Conservation (phyloP, 305 asterid species). For the Fraxinus sp. region DNA sequence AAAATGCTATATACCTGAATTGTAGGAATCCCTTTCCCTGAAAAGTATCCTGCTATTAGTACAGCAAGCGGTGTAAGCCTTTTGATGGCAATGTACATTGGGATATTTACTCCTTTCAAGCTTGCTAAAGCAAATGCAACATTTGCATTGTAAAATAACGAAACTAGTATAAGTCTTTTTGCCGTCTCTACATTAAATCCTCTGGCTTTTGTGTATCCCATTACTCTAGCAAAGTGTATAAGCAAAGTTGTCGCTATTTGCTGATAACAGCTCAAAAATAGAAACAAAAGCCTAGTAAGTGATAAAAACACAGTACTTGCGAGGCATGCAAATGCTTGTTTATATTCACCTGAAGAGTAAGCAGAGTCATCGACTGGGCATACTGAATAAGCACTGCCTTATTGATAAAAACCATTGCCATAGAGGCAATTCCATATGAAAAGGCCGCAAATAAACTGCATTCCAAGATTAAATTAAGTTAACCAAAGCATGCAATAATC, state of each 20-base stretch:
- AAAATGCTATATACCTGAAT: slow-evolving; percentile 57
- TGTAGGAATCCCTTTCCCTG: slow-evolving; percentile 82
- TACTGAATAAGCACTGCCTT: slow-evolving; percentile 94
- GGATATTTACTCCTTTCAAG: slow-evolving; percentile 95
- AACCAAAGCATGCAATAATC: neutral
- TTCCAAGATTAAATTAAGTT: slow-evolving; percentile 17
- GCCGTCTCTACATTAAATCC: slow-evolving; percentile 70
- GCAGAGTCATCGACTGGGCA: slow-evolving; percentile 82
- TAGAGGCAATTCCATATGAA: slow-evolving; percentile 81
- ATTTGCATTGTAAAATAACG: slow-evolving; percentile 93
- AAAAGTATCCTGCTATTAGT: slow-evolving; percentile 78
- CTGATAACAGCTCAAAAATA: slow-evolving; percentile 50
- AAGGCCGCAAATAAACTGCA: slow-evolving; percentile 69
- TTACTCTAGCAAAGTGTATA: slow-evolving; percentile 69
- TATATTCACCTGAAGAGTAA: slow-evolving; percentile 65
- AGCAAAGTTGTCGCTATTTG: slow-evolving; percentile 86
- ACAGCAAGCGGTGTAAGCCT: slow-evolving; percentile 98
- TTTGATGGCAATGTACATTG: slow-evolving; percentile 98
- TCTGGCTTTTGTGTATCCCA: slow-evolving; percentile 72
- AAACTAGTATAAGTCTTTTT: slow-evolving; percentile 72
- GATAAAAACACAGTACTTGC: neutral
- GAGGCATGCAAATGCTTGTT: neutral
- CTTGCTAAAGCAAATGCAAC: slow-evolving; percentile 97
- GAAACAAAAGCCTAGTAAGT: slow-evolving; percentile 20
- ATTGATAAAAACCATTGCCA: slow-evolving; percentile 97